Evolutionary conservation across 148 eudicot species (phyloP).

Genomic region (Rhododendron kiyosumense): DNA sequence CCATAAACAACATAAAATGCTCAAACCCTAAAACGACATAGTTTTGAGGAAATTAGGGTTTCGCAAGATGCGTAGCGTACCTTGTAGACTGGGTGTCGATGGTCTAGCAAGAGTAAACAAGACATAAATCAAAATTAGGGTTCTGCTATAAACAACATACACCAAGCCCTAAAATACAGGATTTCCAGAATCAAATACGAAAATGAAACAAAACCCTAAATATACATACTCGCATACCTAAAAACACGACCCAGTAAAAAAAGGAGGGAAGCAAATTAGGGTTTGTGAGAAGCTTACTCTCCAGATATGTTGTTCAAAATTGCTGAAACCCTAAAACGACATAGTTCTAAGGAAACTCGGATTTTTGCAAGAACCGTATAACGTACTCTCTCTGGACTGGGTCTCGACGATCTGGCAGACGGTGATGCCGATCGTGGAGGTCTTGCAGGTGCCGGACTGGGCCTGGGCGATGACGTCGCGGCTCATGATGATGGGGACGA

Average conservation of each 20-base stretch:
- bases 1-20: background rate
- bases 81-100: background rate
- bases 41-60: background rate
- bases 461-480: slow-evolving; percentile 97
- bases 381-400: slow-evolving; percentile 43
- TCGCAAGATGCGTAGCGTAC: background rate
- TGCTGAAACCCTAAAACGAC: background rate
- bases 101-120: background rate
- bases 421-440: slow-evolving; percentile 85
- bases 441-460: slow-evolving; percentile 89
- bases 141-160: background rate
- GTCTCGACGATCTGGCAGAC: slow-evolving; percentile 87
- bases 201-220: background rate
- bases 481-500: slow-evolving; percentile 69
- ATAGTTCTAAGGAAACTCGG: background rate
- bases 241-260: background rate
- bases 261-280: too few relatives aligned
- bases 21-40: background rate
- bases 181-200: background rate
- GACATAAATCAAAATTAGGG: background rate
- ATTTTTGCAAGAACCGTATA: slow-evolving; percentile 19
- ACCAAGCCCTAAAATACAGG: background rate
- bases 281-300: too few relatives aligned
- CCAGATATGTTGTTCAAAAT: too few relatives aligned
- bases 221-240: background rate